Base-by-base conservation (phyloP, 805 yeast species). In the Torulaspora franciscae region DNA sequence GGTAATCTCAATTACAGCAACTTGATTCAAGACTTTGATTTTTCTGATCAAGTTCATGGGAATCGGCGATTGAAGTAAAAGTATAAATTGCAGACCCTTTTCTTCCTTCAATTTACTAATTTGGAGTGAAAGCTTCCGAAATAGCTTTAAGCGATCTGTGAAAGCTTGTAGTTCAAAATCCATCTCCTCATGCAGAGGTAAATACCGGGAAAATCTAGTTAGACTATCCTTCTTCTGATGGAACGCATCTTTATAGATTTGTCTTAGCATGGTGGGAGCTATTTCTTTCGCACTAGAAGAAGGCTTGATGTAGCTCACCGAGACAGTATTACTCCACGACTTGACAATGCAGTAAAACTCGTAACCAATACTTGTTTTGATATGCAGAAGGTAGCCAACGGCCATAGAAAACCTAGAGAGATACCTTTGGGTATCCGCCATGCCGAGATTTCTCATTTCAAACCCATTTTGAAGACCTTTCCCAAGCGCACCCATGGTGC, bases 391-490 rank as follows among this genome's bases (percentile, higher is more conserved):
- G 56, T 84, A 85, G 3, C 83, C 66, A 8, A 81, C 67, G 33
- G 77, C 81, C 71, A 82, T 70, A 5, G 70, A 64, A 52, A 83
- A 78, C 29, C 72, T 65, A 40, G 70, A 65, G 51, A 88, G 65
- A 55, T 88, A 87, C 34, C 70, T 64, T 3, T 70, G 72, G 10
- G 75, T 59, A 4, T 78, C 76, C 5, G 74, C 66, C 42, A 66
- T 59, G 24, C 69, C 67, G 28, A 79, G 64, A 61, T 81, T 80
- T 40, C 77, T 77, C 45, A 76, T 58, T 10, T 83, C 79, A 64
- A 95, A 95, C 0, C 99, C 99, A 47, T 76, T 75, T 54, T 86
- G 89, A 46, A 93, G 68, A 24, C 96, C 95, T 56, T 76, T 78
- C 6, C 97, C 95, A 7, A 95, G 69, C 0, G 89, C 80, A 7